Base-by-base conservation (phyloP, 805 yeast genomes). In the Nakazawaea populi region DNA sequence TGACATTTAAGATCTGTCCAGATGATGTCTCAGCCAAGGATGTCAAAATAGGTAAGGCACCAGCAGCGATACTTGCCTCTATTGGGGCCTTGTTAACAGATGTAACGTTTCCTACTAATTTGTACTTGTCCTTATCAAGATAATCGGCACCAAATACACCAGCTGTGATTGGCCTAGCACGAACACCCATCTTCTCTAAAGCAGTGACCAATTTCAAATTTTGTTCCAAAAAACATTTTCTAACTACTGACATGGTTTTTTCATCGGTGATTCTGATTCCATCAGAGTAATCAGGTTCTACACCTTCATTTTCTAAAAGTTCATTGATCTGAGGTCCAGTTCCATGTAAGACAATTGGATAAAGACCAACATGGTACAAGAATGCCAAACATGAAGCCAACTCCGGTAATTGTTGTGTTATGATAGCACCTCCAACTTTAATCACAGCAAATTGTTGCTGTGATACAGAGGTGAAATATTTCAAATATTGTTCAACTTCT, bases 281-380 rank as follows among this genome's bases (percentile, higher is more conserved):
- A 64, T 94, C 98, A 54, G 85, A 86, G 67, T 94, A 94, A 57
- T 88, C 89, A 4, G 99, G 98, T 67, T 88, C 97, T 34, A 94
- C 89, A 40, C 97, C 97, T 68, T 89, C 96, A 47, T 83, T 84
- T 69, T 94, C 99, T 53, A 94, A 77, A 58, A 90, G 80, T 62
- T 87, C 96, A 66, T 94, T 94, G 72, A 94, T 94, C 71, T 94
- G 99, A 6, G 99, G 99, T 18, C 99, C 99, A 1, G 99, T 94
- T 31, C 99, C 99, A 65, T 94, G 99, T 52, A 94, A 77, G 8
- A 94, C 96, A 55, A 94, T 90, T 29, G 99, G 99, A 62, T 90
- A 94, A 54, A 94, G 78, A 10, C 99, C 99, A 47, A 94, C 96
- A 64, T 94, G 99, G 74, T 94, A 94, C 57, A 94, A 74, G 69